phyloP scores from a whole-genome alignment of 1,139 yeast genomes.

The Wickerhamomyces sp. region DNA sequence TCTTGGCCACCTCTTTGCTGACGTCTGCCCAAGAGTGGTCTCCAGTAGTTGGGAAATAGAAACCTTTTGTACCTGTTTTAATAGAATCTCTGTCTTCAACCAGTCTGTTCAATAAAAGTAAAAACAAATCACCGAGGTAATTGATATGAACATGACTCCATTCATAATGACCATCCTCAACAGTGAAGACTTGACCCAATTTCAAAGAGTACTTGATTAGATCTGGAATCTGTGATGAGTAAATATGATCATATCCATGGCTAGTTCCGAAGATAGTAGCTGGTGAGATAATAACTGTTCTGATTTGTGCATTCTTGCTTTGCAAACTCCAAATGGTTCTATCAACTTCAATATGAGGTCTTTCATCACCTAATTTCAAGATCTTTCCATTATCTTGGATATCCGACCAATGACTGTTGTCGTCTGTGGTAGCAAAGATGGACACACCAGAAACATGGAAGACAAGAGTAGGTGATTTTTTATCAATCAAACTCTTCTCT shows the following conservation, averaged over 20 bases:
- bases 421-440: constrained; percentile 22
- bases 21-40: constrained; percentile 34
- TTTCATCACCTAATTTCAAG: constrained; percentile 28
- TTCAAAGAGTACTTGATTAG: constrained; percentile 25
- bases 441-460: constrained; percentile 41
- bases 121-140: constrained; percentile 35
- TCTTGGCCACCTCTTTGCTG: constrained; percentile 25
- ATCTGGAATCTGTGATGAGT: constrained; percentile 34
- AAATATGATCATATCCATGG: constrained; percentile 31
- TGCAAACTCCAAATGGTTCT: constrained; percentile 30
- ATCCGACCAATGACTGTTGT: constrained; percentile 30
- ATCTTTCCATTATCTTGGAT: constrained; percentile 29
- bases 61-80: constrained; percentile 34
- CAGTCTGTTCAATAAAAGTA: constrained; percentile 23
- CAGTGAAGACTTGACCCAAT: constrained; percentile 29
- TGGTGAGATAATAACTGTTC: constrained; percentile 9
- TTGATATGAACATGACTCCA: constrained; percentile 38
- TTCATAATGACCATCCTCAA: constrained; percentile 31
- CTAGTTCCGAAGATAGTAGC: constrained; percentile 9
- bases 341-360: constrained; percentile 39
- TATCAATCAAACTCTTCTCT: constrained; percentile 21
- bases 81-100: constrained; percentile 21
- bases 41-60: constrained; percentile 34
- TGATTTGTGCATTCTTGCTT: constrained; percentile 12
- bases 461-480: constrained; percentile 27